phyloP scores from a whole-genome alignment of 805 yeast species.

The Sugiyamaella boreocaroliniensis region DNA sequence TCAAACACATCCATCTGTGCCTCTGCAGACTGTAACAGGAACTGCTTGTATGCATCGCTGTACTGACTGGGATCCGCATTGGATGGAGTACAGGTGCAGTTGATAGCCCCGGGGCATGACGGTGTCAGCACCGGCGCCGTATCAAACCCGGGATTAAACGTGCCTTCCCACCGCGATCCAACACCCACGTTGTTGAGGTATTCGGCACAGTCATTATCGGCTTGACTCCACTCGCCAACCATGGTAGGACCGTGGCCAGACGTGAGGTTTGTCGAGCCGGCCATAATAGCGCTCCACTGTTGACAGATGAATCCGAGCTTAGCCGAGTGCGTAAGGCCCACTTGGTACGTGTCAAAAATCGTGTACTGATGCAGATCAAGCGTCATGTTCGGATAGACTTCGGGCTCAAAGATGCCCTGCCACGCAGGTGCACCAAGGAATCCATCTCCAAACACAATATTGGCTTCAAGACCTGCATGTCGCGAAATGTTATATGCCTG shows the following conservation, averaged over 20 bases:
- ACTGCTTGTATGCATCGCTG: slow-evolving; percentile 46
- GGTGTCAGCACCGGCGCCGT: slow-evolving; percentile 22
- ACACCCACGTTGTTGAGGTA: slow-evolving; percentile 78
- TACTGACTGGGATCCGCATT: slow-evolving; percentile 43
- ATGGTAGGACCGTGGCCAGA: slow-evolving; percentile 58
- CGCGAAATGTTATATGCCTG: slow-evolving; percentile 49
- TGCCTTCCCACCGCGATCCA: slow-evolving; percentile 72
- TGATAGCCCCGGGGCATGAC: slow-evolving; percentile 36
- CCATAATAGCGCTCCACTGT: slow-evolving; percentile 46
- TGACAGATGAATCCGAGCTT: slow-evolving; percentile 33
- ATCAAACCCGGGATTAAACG: slow-evolving; percentile 32
- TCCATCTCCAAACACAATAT: slow-evolving; percentile 71
- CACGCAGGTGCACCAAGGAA: slow-evolving; percentile 56
- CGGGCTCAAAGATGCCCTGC: slow-evolving; percentile 45
- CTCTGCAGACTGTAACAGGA: slow-evolving; percentile 62
- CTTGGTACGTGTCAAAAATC: slow-evolving; percentile 43
- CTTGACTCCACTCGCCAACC: slow-evolving; percentile 81
- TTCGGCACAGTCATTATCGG: slow-evolving; percentile 75
- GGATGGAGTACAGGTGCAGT: slow-evolving; percentile 43
- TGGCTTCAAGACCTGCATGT: slow-evolving; percentile 43
- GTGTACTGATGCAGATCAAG: slow-evolving; percentile 85
- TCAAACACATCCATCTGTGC: slow-evolving; percentile 77
- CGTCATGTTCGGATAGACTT: slow-evolving; percentile 52
- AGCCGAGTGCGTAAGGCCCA: slow-evolving; percentile 27
- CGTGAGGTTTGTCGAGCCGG: slow-evolving; percentile 48